A percentile compares a stretch with the other conserved stretches of the same genome.
Conservation (phyloP, 371 early-diverging fungal genomes). For the Entomophthora muscae region DNA sequence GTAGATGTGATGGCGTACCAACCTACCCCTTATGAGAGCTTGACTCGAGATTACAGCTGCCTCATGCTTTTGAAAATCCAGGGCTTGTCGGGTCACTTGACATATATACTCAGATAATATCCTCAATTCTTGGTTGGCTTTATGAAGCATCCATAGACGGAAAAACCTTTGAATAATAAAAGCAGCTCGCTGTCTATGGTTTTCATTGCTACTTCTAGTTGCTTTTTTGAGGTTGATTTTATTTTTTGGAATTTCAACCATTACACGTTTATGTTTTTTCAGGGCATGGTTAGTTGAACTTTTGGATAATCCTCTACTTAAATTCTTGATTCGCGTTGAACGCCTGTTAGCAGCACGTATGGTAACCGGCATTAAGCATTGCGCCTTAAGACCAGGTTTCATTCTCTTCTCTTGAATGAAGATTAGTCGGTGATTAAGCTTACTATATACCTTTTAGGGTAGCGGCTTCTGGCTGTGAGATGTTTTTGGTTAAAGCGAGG, state of each 20-base stretch:
- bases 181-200: neutral
- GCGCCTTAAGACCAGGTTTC: too few species aligned
- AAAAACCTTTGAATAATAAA: neutral
- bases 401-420: too few species aligned
- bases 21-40: too few species aligned
- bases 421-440: too few species aligned
- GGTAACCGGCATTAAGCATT: too few species aligned
- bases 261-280: neutral
- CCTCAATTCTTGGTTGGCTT: neutral
- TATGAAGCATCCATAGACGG: neutral
- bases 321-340: neutral
- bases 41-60: too few species aligned
- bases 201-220: neutral
- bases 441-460: too few species aligned
- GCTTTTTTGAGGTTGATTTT: neutral
- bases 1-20: neutral
- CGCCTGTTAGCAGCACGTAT: too few species aligned
- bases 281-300: neutral
- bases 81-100: neutral
- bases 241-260: neutral
- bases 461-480: too few species aligned
- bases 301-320: neutral
- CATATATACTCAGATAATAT: neutral
- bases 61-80: neutral
- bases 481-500: too few species aligned